phyloP scores from a whole-genome alignment of 257 asterid species.

The Cinchona pubescens region DNA sequence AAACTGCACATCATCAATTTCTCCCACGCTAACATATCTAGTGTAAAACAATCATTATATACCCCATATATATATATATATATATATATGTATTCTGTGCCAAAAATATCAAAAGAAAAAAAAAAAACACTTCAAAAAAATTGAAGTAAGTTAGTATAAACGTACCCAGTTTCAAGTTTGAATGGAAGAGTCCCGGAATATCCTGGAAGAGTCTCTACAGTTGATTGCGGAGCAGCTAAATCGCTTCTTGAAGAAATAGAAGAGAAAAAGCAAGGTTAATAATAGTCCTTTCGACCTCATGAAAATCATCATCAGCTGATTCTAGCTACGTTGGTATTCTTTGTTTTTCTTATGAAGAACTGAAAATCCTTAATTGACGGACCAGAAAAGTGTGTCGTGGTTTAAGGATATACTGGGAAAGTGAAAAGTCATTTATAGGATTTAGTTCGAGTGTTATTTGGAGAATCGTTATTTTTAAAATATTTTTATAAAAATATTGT shows the following conservation, averaged over 20 bases:
- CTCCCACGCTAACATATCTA: too few species aligned
- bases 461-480: too few species aligned
- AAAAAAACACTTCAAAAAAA: too few species aligned
- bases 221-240: slow-evolving; percentile 3
- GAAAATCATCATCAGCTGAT: not conserved
- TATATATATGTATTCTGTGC: too few species aligned
- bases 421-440: too few species aligned
- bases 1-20: too few species aligned
- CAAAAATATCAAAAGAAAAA: too few species aligned
- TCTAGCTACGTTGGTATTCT: not conserved
- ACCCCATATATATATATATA: too few species aligned
- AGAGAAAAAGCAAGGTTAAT: not conserved
- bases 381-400: not conserved
- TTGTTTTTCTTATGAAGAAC: not conserved
- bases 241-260: not conserved
- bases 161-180: slow-evolving; percentile 56
- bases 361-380: not conserved
- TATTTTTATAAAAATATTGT: too few species aligned
- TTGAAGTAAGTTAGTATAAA: too few species aligned
- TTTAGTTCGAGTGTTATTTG: too few species aligned
- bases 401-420: not conserved
- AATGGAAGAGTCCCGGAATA: slow-evolving; percentile 20
- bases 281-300: not conserved
- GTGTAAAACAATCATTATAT: too few species aligned
- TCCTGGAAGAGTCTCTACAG: slow-evolving; percentile 19